A percentile compares a stretch with the other conserved stretches of the same genome.
These are phyloP conservation scores for Apiotrichum veenhuisii DNA, from an alignment of 1,284 basidiomycete genomes.

Conservation along the genomic window DNA sequence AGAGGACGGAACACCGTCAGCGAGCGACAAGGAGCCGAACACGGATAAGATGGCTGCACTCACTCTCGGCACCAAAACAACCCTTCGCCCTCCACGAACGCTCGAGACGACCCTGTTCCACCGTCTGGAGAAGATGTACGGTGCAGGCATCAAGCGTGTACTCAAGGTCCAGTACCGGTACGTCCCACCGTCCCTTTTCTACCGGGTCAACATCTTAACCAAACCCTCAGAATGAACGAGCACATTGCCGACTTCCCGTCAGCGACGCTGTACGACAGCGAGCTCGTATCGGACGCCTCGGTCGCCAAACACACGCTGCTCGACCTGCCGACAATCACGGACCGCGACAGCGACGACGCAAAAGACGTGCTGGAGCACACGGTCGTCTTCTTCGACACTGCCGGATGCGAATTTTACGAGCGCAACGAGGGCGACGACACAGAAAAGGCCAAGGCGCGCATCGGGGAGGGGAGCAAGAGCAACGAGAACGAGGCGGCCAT, in stretches of 20 bases:
- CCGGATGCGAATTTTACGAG: slow-evolving; percentile 88
- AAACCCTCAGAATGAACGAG: slow-evolving; percentile 68
- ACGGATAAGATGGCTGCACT: neutral
- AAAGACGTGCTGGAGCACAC: slow-evolving; percentile 69
- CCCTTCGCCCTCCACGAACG: slow-evolving; percentile 63
- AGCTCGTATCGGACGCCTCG: slow-evolving; percentile 65
- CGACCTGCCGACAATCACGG: slow-evolving; percentile 60
- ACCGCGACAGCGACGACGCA: slow-evolving; percentile 57
- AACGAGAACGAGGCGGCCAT: slow-evolving; percentile 91
- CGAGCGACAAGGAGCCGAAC: neutral
- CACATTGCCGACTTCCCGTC: slow-evolving; percentile 86
- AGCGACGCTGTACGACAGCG: slow-evolving; percentile 68
- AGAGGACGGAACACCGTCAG: neutral
- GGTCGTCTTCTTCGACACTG: slow-evolving; percentile 89
- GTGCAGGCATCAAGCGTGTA: slow-evolving; percentile 75
- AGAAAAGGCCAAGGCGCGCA: slow-evolving; percentile 38
- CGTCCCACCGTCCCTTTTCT: slow-evolving; percentile 28
- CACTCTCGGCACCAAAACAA: slow-evolving; percentile 2
- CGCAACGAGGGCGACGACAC: slow-evolving; percentile 50
- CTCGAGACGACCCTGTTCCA: slow-evolving; percentile 90
- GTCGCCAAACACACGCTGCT: slow-evolving; percentile 68
- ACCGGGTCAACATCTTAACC: too few species aligned
- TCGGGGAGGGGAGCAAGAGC: slow-evolving; percentile 76
- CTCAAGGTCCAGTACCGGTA: slow-evolving; percentile 81
- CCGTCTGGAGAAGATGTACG: slow-evolving; percentile 81